Evolutionary conservation across 805 yeast genomes (phyloP).

Genomic region (Sugiyamaella americana): DNA sequence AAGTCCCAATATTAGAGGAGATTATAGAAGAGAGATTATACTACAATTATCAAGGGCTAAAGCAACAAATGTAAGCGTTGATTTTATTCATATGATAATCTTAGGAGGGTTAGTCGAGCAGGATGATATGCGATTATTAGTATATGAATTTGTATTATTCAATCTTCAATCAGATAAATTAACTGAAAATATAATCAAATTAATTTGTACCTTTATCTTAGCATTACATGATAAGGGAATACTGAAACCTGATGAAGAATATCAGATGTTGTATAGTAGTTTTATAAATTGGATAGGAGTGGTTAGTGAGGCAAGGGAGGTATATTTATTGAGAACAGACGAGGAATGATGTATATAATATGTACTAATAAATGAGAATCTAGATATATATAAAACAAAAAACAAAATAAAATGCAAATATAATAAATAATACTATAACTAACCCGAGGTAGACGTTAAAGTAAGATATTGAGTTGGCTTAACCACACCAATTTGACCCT

Average conservation of each 20-base stretch:
- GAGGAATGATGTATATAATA: neutral
- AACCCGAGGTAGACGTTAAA: slow-evolving; percentile 4
- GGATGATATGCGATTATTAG: slow-evolving; percentile 15
- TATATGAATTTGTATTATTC: slow-evolving; percentile 20
- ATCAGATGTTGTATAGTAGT: slow-evolving; percentile 15
- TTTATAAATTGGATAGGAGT: slow-evolving; percentile 20
- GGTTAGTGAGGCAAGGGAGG: slow-evolving; percentile 19
- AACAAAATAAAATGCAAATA: neutral
- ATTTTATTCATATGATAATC: slow-evolving; percentile 13
- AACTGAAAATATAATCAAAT: slow-evolving; percentile 8
- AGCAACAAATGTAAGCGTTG: slow-evolving; percentile 16
- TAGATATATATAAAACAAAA: too few relatives aligned
- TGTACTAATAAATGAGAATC: neutral
- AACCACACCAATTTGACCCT: slow-evolving; percentile 57
- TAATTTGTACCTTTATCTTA: slow-evolving; percentile 15
- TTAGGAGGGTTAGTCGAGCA: slow-evolving; percentile 2
- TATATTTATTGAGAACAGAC: slow-evolving; percentile 11
- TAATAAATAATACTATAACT: neutral
- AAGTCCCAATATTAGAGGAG: neutral
- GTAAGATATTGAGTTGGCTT: slow-evolving; percentile 16
- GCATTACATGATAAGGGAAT: slow-evolving; percentile 12
- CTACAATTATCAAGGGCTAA: slow-evolving; percentile 11
- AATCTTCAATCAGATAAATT: slow-evolving; percentile 8
- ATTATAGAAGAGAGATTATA: slow-evolving; percentile 1
- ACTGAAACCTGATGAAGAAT: slow-evolving; percentile 15